Evolutionary conservation across 1,139 yeast genomes (phyloP).

Genomic region (Tardiomyces blankii): DNA sequence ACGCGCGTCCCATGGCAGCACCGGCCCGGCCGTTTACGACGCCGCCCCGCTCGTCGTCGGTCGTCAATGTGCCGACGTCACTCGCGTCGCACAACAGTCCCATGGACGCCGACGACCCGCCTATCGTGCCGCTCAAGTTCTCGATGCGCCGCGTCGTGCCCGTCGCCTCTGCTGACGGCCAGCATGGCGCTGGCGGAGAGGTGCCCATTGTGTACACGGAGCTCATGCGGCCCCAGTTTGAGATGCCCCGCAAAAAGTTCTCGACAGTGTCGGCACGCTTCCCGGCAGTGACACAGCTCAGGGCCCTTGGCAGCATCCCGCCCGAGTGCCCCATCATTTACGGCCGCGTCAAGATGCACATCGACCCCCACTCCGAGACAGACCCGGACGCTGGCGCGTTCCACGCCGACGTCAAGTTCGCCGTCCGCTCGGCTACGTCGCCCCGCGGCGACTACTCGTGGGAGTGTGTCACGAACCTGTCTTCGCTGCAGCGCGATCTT

Average conservation of each 20-base stretch:
- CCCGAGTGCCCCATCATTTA: slow-evolving; percentile 19
- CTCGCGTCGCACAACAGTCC: neutral
- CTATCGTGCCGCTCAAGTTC: neutral
- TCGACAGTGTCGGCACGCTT: slow-evolving; percentile 20
- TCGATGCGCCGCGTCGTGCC: neutral
- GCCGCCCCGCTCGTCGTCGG: neutral
- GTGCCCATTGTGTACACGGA: slow-evolving; percentile 16
- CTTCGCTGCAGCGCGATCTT: slow-evolving; percentile 23
- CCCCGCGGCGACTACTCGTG: slow-evolving; percentile 12
- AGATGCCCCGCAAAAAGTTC: slow-evolving; percentile 24
- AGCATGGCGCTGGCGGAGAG: neutral
- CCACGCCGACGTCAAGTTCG: slow-evolving; percentile 18
- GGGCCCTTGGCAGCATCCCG: slow-evolving; percentile 7
- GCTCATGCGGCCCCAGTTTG: slow-evolving; percentile 26
- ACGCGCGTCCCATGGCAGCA: neutral
- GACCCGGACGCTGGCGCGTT: slow-evolving; percentile 8
- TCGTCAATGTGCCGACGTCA: neutral
- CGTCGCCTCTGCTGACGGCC: neutral
- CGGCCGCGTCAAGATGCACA: slow-evolving; percentile 21
- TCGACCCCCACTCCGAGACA: slow-evolving; percentile 5
- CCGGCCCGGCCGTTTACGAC: neutral
- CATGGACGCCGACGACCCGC: neutral
- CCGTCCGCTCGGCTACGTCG: slow-evolving; percentile 7
- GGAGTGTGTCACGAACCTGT: slow-evolving; percentile 23
- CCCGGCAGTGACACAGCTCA: slow-evolving; percentile 18